These are phyloP conservation scores for Achlya hypogyna DNA, from an alignment of 352 stramenopile species.

Conservation along the genomic window DNA sequence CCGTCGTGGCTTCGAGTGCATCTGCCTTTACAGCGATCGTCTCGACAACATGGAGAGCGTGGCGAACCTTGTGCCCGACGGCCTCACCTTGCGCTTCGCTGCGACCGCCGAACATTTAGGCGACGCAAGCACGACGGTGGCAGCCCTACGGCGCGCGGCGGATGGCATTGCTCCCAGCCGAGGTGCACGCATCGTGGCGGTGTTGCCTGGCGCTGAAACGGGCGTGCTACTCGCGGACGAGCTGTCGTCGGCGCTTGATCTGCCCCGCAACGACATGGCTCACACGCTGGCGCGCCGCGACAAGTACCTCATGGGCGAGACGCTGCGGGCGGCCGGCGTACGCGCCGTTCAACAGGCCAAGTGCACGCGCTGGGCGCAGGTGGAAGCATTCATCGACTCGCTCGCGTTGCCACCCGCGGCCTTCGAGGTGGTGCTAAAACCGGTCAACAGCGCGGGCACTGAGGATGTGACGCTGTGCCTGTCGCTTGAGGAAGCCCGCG, in stretches of 20 bases:
- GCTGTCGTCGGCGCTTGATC: constrained; percentile 73
- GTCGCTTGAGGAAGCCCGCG: constrained; percentile 57
- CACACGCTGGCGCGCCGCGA: constrained; percentile 56
- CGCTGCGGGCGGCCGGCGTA: constrained; percentile 62
- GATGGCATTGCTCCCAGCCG: background rate
- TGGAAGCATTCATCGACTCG: constrained; percentile 56
- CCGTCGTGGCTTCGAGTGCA: constrained; percentile 82
- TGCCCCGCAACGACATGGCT: constrained; percentile 77
- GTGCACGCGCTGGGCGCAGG: constrained; percentile 62
- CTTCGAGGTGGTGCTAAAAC: constrained; percentile 89
- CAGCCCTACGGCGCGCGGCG: background rate
- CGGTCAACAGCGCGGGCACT: constrained; percentile 59
- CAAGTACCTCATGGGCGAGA: constrained; percentile 87
- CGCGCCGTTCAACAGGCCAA: constrained; percentile 88
- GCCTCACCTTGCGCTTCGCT: constrained; percentile 64
- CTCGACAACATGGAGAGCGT: constrained; percentile 77
- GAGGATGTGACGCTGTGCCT: constrained; percentile 77
- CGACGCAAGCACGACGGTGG: constrained; percentile 23
- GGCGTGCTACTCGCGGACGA: constrained; percentile 88
- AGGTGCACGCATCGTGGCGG: constrained; percentile 47
- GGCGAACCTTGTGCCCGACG: constrained; percentile 65
- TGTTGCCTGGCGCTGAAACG: constrained; percentile 88
- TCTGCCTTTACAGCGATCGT: constrained; percentile 79
- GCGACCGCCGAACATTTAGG: constrained; percentile 66
- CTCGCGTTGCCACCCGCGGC: constrained; percentile 43